Evolutionary conservation across 345 rosid genomes (phyloP).

Genomic region (Gossypium australe): DNA sequence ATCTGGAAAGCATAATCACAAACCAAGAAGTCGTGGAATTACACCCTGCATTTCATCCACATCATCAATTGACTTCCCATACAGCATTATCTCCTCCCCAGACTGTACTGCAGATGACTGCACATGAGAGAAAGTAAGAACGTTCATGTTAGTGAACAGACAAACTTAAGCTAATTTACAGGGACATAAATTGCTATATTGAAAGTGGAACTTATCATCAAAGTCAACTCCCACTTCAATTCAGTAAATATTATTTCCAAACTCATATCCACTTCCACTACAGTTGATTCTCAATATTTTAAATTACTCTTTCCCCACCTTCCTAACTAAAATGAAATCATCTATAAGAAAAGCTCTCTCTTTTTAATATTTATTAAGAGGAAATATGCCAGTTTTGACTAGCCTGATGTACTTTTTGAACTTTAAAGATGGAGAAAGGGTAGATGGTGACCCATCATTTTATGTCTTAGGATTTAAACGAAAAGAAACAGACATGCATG

Average conservation of each 20-base stretch:
- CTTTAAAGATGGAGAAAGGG: not conserved
- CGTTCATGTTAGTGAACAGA: not conserved
- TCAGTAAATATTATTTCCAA: not conserved
- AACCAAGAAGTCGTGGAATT: constrained; percentile 87
- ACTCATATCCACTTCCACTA: not conserved
- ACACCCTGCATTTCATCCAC: constrained; percentile 51
- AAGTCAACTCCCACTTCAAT: not conserved
- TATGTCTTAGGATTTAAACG: not conserved
- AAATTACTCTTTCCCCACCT: not conserved
- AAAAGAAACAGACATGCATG: not conserved
- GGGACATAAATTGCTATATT: not conserved
- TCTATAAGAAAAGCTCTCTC: not conserved
- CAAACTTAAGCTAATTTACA: not conserved
- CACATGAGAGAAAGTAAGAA: not conserved
- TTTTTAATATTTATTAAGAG: not conserved
- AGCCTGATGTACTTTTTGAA: not conserved
- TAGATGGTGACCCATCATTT: not conserved
- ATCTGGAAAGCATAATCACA: constrained; percentile 9
- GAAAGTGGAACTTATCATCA: not conserved
- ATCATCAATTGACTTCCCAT: constrained; percentile 75
- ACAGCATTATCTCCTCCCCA: constrained; percentile 72
- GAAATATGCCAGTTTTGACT: not conserved
- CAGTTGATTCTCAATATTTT: not conserved
- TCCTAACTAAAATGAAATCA: not conserved
- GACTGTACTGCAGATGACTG: constrained; percentile 78